Evolutionary conservation across 1,139 yeast genomes (phyloP).

Genomic region (Candida sanyaensis): DNA sequence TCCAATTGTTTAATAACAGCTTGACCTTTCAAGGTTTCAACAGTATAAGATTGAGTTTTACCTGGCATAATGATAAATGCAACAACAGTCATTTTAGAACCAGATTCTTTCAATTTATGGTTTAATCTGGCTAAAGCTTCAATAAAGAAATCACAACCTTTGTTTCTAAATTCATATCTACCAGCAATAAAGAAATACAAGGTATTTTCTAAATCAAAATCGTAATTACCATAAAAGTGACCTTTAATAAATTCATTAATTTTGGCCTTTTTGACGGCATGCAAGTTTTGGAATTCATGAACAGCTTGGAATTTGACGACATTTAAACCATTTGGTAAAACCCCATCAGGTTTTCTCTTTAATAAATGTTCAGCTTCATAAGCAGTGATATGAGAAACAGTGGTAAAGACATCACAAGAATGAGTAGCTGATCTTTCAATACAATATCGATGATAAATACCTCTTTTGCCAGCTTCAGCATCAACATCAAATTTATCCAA

Average conservation of each 20-base stretch:
- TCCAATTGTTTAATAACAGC: slow-evolving; percentile 93
- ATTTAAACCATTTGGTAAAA: slow-evolving; percentile 92
- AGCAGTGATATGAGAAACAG: slow-evolving; percentile 96
- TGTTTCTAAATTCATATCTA: slow-evolving; percentile 93
- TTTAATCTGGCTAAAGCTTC: slow-evolving; percentile 92
- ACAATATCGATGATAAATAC: slow-evolving; percentile 95
- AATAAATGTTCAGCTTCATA: slow-evolving; percentile 90
- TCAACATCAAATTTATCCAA: slow-evolving; percentile 91
- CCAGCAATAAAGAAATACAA: slow-evolving; percentile 96
- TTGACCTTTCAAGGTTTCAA: slow-evolving; percentile 94
- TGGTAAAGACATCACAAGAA: slow-evolving; percentile 94
- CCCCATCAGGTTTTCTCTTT: slow-evolving; percentile 97
- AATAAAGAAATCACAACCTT: slow-evolving; percentile 94
- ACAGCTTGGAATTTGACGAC: slow-evolving; percentile 96
- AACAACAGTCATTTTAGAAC: slow-evolving; percentile 89
- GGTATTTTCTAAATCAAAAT: slow-evolving; percentile 92
- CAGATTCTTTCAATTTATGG: slow-evolving; percentile 77
- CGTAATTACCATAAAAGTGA: slow-evolving; percentile 95
- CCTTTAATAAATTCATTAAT: slow-evolving; percentile 95
- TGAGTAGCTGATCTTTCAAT: slow-evolving; percentile 97
- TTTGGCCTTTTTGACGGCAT: slow-evolving; percentile 86
- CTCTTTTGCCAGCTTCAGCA: slow-evolving; percentile 97
- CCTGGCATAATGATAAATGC: slow-evolving; percentile 99
- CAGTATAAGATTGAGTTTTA: slow-evolving; percentile 88
- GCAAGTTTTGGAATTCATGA: slow-evolving; percentile 96